These are phyloP conservation scores for Ceratobasidium sp. DNA, from an alignment of 1,284 basidiomycete genomes.

Conservation along the genomic window DNA sequence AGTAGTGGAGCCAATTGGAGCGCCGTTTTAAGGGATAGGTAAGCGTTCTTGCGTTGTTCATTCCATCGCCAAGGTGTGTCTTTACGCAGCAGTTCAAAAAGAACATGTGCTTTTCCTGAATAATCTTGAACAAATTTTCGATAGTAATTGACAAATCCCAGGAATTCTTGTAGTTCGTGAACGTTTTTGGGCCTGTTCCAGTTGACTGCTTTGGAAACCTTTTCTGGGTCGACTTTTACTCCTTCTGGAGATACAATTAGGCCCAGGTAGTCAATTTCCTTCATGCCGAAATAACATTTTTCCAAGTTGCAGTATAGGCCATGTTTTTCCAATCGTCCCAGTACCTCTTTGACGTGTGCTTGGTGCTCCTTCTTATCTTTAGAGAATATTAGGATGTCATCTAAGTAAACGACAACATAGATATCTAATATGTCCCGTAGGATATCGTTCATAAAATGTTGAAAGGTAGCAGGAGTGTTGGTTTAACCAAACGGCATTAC, in stretches of 20 bases:
- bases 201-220: constrained; percentile 48
- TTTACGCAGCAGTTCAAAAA: constrained; percentile 48
- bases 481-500: constrained; percentile 34
- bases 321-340: constrained; percentile 45
- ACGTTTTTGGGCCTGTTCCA: constrained; percentile 51
- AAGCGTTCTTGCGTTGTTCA: constrained; percentile 45
- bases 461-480: constrained; percentile 35
- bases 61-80: constrained; percentile 43
- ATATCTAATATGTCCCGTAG: constrained; percentile 30
- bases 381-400: constrained; percentile 49
- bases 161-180: constrained; percentile 51
- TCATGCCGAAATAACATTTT: constrained; percentile 49
- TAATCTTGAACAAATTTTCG: too few species aligned
- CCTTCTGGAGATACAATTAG: constrained; percentile 45
- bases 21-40: constrained; percentile 46
- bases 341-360: constrained; percentile 48
- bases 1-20: not conserved
- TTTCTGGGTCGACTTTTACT: constrained; percentile 49
- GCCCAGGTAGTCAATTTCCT: constrained; percentile 51
- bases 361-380: constrained; percentile 55
- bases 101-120: constrained; percentile 47
- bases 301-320: constrained; percentile 44
- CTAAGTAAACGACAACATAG: constrained; percentile 45
- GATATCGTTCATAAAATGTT: constrained; percentile 37
- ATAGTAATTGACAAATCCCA: too few species aligned